These are phyloP conservation scores for Solanum gandarillasii DNA, from an alignment of 257 asterid species.

Conservation along the genomic window DNA sequence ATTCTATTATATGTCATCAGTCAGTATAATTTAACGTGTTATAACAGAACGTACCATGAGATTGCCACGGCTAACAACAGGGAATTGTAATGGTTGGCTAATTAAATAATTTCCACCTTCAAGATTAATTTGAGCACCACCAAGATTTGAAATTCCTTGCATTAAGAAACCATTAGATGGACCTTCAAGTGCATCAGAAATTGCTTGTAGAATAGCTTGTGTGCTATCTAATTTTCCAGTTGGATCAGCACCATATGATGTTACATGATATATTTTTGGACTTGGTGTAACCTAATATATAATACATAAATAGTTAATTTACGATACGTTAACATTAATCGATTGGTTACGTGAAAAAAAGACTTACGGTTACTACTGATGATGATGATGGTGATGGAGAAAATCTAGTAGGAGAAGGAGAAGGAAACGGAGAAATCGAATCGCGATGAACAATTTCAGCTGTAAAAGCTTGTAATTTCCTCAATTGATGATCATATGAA, in stretches of 20 bases:
- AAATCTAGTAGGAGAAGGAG: not conserved
- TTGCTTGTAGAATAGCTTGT: constrained; percentile 46
- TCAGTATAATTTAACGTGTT: not conserved
- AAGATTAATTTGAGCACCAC: constrained; percentile 71
- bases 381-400: not conserved
- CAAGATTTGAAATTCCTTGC: constrained; percentile 57
- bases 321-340: not conserved
- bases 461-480: constrained; percentile 8
- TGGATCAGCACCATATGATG: constrained; percentile 87
- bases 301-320: not conserved
- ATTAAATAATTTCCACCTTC: constrained; percentile 85
- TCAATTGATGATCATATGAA: not conserved
- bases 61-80: constrained; percentile 61
- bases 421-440: constrained; percentile 1
- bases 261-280: constrained; percentile 43
- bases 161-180: constrained; percentile 47
- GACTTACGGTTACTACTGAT: constrained; percentile 2
- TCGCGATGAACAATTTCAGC: constrained; percentile 15
- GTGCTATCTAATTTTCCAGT: constrained; percentile 64
- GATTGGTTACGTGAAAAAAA: not conserved
- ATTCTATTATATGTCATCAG: too few relatives aligned
- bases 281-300: constrained; percentile 13
- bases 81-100: constrained; percentile 57
- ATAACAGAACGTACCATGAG: constrained; percentile 47
- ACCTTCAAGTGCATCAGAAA: constrained; percentile 54